Conservation (phyloP, 2,329 filamentous ascomycete genomes). For the Ceratocystis albifundus region DNA sequence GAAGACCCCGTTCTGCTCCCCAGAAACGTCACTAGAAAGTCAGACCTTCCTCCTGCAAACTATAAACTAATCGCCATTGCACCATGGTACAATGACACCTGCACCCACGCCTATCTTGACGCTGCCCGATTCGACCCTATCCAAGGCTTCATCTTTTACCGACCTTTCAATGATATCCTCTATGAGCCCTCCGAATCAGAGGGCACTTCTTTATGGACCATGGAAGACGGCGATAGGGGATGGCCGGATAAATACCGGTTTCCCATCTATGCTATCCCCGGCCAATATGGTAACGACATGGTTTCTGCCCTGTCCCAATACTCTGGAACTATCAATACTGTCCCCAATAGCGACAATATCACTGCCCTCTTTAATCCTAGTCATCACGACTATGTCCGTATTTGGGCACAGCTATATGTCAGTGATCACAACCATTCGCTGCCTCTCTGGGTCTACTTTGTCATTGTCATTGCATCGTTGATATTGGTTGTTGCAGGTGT, state of each 20-base stretch:
- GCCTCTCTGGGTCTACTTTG: conserved; percentile 68
- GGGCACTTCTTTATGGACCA: conserved; percentile 55
- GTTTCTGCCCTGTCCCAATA: conserved; percentile 64
- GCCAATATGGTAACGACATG: conserved; percentile 52
- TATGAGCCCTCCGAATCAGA: conserved; percentile 1
- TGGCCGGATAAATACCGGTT: conserved; percentile 64
- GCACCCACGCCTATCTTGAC: conserved; percentile 60
- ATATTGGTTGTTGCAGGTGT: conserved; percentile 54
- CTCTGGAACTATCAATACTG: conserved; percentile 58
- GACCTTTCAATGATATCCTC: conserved; percentile 41
- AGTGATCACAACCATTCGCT: conserved; percentile 44
- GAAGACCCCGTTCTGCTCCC: conserved; percentile 49
- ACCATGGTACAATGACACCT: conserved; percentile 69
- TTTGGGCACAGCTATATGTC: conserved; percentile 46
- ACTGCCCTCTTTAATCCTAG: conserved; percentile 43
- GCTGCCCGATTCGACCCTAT: conserved; percentile 48
- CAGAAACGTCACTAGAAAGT: conserved; percentile 57
- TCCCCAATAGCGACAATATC: conserved; percentile 49
- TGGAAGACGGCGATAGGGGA: conserved; percentile 50
- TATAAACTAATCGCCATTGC: conserved; percentile 71
- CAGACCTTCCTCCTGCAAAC: conserved; percentile 55
- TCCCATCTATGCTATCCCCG: conserved; percentile 73
- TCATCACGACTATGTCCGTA: conserved; percentile 47
- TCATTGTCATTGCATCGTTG: conserved; percentile 60
- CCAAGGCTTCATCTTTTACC: conserved; percentile 53